Evolutionary conservation across 495 filamentous ascomycete species (phyloP).

Genomic region (Penicillium silybi): DNA sequence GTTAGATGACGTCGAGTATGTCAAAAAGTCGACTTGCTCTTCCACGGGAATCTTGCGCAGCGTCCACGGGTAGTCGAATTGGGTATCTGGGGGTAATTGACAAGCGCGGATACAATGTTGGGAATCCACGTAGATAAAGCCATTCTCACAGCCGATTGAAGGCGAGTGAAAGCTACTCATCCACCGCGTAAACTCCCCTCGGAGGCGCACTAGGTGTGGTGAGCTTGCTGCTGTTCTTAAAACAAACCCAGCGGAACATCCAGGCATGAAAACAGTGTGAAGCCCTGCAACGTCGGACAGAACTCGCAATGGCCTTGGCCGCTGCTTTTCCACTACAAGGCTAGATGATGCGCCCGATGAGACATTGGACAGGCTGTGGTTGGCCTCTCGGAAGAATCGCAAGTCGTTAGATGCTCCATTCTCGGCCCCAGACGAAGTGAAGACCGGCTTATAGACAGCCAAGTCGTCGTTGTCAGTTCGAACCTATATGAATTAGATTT

Average conservation of each 20-base stretch:
- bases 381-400: slow-evolving; percentile 74
- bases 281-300: slow-evolving; percentile 69
- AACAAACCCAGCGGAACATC: slow-evolving; percentile 71
- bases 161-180: slow-evolving; percentile 65
- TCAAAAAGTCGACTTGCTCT: slow-evolving; percentile 66
- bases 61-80: slow-evolving; percentile 68
- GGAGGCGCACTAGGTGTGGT: slow-evolving; percentile 70
- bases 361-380: slow-evolving; percentile 51
- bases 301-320: slow-evolving; percentile 52
- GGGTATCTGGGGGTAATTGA: slow-evolving; percentile 58
- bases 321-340: slow-evolving; percentile 35
- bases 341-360: slow-evolving; percentile 24
- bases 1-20: slow-evolving; percentile 69
- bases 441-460: slow-evolving; percentile 80
- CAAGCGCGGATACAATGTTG: slow-evolving; percentile 61
- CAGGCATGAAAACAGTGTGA: slow-evolving; percentile 75
- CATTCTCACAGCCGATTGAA: slow-evolving; percentile 62
- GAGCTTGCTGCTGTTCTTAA: slow-evolving; percentile 69
- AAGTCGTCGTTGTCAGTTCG: slow-evolving; percentile 78
- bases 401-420: slow-evolving; percentile 42
- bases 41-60: slow-evolving; percentile 63
- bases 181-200: slow-evolving; percentile 57
- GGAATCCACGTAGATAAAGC: slow-evolving; percentile 75
- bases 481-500: slow-evolving; percentile 44
- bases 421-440: slow-evolving; percentile 25